Percentiles rank a stretch among this genome's conserved stretches.
These are phyloP conservation scores for Syzygium malaccense DNA, from an alignment of 441 rosid genomes.

Conservation along the genomic window DNA sequence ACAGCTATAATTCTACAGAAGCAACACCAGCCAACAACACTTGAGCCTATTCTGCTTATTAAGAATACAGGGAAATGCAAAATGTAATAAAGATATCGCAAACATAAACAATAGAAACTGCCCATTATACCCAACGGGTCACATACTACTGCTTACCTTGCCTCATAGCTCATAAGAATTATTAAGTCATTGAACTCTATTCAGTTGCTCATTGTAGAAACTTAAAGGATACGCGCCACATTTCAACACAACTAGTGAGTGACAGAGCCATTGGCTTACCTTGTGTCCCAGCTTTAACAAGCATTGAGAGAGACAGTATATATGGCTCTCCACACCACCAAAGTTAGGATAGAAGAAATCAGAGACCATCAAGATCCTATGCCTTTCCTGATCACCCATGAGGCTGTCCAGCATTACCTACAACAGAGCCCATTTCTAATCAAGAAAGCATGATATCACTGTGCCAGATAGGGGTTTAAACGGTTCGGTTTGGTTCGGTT, in stretches of 20 bases:
- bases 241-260: background rate
- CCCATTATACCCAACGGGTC: background rate
- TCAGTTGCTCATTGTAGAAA: background rate
- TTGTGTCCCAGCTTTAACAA: slow-evolving; percentile 87
- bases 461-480: background rate
- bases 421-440: background rate
- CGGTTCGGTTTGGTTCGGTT: too few relatives aligned
- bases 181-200: background rate
- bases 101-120: background rate
- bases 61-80: background rate
- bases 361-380: slow-evolving; percentile 82
- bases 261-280: slow-evolving; percentile 30
- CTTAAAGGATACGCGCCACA: background rate
- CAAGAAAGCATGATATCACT: background rate
- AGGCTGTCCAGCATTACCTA: background rate
- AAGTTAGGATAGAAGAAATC: slow-evolving; percentile 99
- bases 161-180: background rate
- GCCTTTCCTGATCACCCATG: slow-evolving; percentile 49
- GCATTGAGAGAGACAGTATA: slow-evolving; percentile 89
- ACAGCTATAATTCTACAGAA: background rate
- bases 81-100: background rate
- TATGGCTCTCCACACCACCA: slow-evolving; percentile 95
- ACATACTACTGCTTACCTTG: background rate
- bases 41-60: background rate
- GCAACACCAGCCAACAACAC: background rate